Conservation (phyloP, 192 early-diverging fungal species). For the Backusella westeae region DNA sequence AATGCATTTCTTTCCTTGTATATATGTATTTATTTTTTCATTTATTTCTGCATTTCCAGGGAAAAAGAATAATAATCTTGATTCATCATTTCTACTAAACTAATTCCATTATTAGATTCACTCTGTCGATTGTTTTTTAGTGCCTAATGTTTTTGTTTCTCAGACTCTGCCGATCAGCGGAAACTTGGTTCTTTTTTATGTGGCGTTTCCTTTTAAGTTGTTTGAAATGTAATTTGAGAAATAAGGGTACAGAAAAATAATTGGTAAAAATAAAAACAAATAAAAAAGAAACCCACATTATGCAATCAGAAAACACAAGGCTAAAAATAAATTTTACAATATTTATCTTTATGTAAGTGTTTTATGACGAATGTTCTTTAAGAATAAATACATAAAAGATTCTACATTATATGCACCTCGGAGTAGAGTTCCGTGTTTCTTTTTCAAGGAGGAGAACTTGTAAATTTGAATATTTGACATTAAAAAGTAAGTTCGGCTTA, state of each 20-base stretch:
- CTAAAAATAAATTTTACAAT: not conserved
- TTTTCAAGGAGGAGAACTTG: not conserved
- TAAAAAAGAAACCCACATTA: not conserved
- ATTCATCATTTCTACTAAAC: not conserved
- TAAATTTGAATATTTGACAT: not conserved
- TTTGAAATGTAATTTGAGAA: constrained; percentile 5
- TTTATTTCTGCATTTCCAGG: not conserved
- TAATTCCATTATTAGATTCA: not conserved
- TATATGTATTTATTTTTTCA: not conserved
- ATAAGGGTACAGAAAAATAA: not conserved
- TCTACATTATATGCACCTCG: not conserved
- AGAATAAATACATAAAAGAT: not conserved
- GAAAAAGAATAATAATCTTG: not conserved
- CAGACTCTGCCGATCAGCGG: not conserved
- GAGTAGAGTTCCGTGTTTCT: not conserved
- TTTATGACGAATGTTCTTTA: not conserved
- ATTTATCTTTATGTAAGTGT: not conserved
- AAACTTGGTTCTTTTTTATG: not conserved
- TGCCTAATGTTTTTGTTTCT: not conserved
- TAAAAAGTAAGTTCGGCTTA: not conserved
- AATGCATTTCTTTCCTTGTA: not conserved
- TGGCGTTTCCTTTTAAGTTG: not conserved
- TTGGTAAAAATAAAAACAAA: not conserved
- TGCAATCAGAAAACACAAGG: not conserved
- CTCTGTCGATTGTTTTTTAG: not conserved